A percentile compares a stretch with the other conserved stretches of the same genome.
These are phyloP conservation scores for Capsella bursapastoris DNA, from an alignment of 345 rosid genomes.

Conservation along the genomic window DNA sequence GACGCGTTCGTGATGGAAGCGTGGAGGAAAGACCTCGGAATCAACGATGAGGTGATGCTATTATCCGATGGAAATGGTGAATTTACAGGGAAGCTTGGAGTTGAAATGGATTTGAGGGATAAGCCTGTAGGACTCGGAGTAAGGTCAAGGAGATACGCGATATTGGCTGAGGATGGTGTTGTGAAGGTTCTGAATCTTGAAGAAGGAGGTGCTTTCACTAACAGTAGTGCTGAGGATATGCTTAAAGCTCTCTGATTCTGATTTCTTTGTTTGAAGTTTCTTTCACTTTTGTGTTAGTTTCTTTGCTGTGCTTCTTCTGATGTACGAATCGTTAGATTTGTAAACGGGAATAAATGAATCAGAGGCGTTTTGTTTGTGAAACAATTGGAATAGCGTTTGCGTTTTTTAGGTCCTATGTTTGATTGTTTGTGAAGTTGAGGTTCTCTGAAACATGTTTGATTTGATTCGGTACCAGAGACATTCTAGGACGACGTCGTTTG, in stretches of 20 bases:
- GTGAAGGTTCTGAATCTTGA: constrained; percentile 84
- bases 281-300: neutral
- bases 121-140: constrained; percentile 80
- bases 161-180: constrained; percentile 83
- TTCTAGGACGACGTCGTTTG: constrained; percentile 47
- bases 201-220: constrained; percentile 95
- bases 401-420: neutral
- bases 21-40: constrained; percentile 76
- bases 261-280: neutral
- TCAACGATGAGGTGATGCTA: constrained; percentile 73
- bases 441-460: constrained; percentile 43
- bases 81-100: constrained; percentile 77
- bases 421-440: neutral
- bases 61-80: constrained; percentile 80
- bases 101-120: constrained; percentile 83
- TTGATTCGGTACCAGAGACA: constrained; percentile 64
- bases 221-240: constrained; percentile 82
- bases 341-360: constrained; percentile 9
- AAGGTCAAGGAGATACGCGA: constrained; percentile 81
- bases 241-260: constrained; percentile 67
- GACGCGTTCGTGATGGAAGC: constrained; percentile 90
- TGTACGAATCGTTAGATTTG: constrained; percentile 14
- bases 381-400: neutral
- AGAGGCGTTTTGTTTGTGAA: neutral
- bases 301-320: neutral